These are phyloP conservation scores for Nemania serpens DNA, from an alignment of 2,329 filamentous ascomycete genomes.

Conservation along the genomic window DNA sequence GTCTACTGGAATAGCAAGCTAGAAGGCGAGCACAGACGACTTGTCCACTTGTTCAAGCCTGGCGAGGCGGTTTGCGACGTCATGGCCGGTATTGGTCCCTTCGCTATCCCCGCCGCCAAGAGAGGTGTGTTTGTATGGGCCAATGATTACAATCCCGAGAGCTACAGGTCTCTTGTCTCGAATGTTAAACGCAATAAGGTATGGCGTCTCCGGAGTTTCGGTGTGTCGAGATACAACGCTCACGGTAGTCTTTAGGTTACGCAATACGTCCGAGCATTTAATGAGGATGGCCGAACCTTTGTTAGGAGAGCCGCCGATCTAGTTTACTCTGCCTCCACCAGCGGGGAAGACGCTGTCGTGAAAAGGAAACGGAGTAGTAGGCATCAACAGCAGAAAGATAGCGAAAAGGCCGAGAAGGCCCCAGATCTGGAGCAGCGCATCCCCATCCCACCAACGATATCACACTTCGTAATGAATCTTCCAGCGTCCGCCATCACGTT, in stretches of 20 bases:
- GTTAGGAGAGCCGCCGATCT: conserved; percentile 71
- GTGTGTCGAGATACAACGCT: conserved; percentile 10
- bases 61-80: conserved; percentile 94
- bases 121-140: conserved; percentile 92
- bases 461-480: conserved; percentile 98
- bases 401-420: conserved; percentile 34
- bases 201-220: conserved; percentile 26
- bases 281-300: conserved; percentile 80
- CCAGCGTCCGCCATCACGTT: conserved; percentile 89
- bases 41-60: conserved; percentile 75
- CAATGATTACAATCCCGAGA: conserved; percentile 95
- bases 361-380: conserved; percentile 55
- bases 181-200: conserved; percentile 83
- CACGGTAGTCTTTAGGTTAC: conserved; percentile 51
- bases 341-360: conserved; percentile 60
- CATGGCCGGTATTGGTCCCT: conserved; percentile 96
- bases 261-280: conserved; percentile 77
- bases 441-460: conserved; percentile 72
- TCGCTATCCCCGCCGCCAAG: conserved; percentile 88
- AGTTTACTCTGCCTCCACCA: conserved; percentile 56
- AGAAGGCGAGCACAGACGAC: conserved; percentile 82
- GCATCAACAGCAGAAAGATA: conserved; percentile 36
- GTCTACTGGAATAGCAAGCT: conserved; percentile 98
- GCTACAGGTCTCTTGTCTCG: conserved; percentile 71
- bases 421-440: conserved; percentile 45